Base-by-base conservation (phyloP, 148 eudicot genomes). In the Chenopodium quinoa region DNA sequence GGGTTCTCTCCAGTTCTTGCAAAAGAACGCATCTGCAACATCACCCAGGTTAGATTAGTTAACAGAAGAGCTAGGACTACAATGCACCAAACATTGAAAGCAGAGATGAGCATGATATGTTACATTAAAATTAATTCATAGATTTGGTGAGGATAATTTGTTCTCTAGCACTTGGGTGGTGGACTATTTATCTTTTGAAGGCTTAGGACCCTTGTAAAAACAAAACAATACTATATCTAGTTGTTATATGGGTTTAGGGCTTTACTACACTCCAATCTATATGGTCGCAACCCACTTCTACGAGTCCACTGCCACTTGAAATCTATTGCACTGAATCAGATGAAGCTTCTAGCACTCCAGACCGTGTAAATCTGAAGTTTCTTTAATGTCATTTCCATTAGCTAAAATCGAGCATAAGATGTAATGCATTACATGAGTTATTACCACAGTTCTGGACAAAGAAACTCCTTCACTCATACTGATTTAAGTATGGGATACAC, bases 1-100 rank as follows among this genome's bases (percentile, higher is more conserved):
- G 98, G 98, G 86, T 81, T 92, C 81, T 94, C 96, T 34, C 96
- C 96, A 1, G 79, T 92, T 85, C 89, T 90, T 78, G 96, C 98
- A 56, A 58, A 91, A 9, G 91, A 80, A 75, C 96, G 77, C 98
- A 94, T 94, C 96, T 94, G 82, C 87, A 93, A 25, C 60, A 81
- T 37, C 58, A 70, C 58, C 76, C 58, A 23, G 48, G 13, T 66
- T 66, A 12, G 9, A 25, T 66, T 29, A 66, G 70, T 27, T 16
- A n/a, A 60, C 25, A 60, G 12, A 20, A 60, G 60, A 16, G 20
- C 14, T 13, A 54, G 60, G 14, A 27, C 70, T 22, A 64, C 27
- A 64, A 66, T 66, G 70, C 34, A 66, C 6, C 37, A 66, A 64
- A 66, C 22, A 56, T 56, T 56, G 8, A 65, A 65, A 65, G 1